phyloP scores from a whole-genome alignment of 2,329 filamentous ascomycete genomes.

The Colletotrichum caudatum region DNA sequence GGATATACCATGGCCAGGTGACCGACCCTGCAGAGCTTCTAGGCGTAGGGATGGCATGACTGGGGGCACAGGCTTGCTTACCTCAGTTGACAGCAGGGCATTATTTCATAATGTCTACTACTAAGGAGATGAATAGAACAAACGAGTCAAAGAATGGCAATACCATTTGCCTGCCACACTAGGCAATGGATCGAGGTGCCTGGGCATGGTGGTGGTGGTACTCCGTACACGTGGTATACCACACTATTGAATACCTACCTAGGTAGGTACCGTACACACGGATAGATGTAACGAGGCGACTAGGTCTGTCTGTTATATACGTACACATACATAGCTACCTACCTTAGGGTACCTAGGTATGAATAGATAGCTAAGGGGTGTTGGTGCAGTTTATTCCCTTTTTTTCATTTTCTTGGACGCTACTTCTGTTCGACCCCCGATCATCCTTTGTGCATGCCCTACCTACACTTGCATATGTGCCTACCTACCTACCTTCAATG shows the following conservation, averaged over 20 bases:
- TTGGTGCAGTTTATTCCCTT: slow-evolving; percentile 14
- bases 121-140: background rate
- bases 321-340: too few relatives aligned
- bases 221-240: too few relatives aligned
- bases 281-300: too few relatives aligned
- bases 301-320: too few relatives aligned
- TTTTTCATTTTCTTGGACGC: too few relatives aligned
- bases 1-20: background rate
- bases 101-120: background rate
- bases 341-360: background rate
- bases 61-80: slow-evolving; percentile 4
- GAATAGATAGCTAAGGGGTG: background rate
- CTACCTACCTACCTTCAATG: background rate
- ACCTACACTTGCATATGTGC: too few relatives aligned
- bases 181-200: background rate
- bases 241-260: too few relatives aligned
- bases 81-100: background rate
- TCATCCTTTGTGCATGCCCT: background rate
- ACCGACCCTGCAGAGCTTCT: slow-evolving; percentile 31
- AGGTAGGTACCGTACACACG: too few relatives aligned
- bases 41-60: background rate
- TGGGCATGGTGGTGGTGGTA: background rate
- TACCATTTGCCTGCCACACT: slow-evolving; percentile 8
- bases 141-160: background rate
- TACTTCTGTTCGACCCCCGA: background rate